These are phyloP conservation scores for Acacia acuminata DNA, from an alignment of 306 rosid species.

Conservation along the genomic window DNA sequence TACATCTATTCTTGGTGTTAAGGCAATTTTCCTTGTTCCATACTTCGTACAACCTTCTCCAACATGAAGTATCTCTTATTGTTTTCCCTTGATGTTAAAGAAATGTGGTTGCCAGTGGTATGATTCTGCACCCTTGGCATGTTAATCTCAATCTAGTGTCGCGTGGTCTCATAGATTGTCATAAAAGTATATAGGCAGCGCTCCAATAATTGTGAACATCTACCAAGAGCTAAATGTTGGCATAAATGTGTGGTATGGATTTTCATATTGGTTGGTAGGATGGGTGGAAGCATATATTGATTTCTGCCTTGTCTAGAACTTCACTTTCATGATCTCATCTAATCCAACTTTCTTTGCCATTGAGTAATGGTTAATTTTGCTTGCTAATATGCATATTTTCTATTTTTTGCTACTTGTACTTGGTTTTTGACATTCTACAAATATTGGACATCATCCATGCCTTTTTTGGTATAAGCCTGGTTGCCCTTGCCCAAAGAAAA, in stretches of 20 bases:
- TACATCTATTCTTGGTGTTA: slow-evolving; percentile 19
- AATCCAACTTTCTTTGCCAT: slow-evolving; percentile 11
- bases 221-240: slow-evolving; percentile 85
- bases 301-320: not conserved
- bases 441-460: slow-evolving; percentile 72
- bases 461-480: slow-evolving; percentile 75
- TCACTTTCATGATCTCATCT: not conserved
- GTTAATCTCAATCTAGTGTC: slow-evolving; percentile 66
- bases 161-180: slow-evolving; percentile 74
- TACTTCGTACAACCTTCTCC: slow-evolving; percentile 91
- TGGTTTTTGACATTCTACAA: slow-evolving; percentile 63
- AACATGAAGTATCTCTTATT: slow-evolving; percentile 65
- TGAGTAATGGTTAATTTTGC: not conserved
- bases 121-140: slow-evolving; percentile 85
- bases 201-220: slow-evolving; percentile 65
- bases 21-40: slow-evolving; percentile 46
- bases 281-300: not conserved
- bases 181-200: slow-evolving; percentile 59
- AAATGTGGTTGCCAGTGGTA: slow-evolving; percentile 55
- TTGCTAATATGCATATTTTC: slow-evolving; percentile 1
- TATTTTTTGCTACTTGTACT: slow-evolving; percentile 29
- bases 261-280: slow-evolving; percentile 20
- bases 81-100: slow-evolving; percentile 72
- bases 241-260: slow-evolving; percentile 26
- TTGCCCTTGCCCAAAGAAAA: slow-evolving; percentile 81